Percentiles rank a stretch among this genome's conserved stretches.
These are phyloP conservation scores for Rhododendron mucronatum DNA, from an alignment of 148 eudicot species.

Conservation along the genomic window DNA sequence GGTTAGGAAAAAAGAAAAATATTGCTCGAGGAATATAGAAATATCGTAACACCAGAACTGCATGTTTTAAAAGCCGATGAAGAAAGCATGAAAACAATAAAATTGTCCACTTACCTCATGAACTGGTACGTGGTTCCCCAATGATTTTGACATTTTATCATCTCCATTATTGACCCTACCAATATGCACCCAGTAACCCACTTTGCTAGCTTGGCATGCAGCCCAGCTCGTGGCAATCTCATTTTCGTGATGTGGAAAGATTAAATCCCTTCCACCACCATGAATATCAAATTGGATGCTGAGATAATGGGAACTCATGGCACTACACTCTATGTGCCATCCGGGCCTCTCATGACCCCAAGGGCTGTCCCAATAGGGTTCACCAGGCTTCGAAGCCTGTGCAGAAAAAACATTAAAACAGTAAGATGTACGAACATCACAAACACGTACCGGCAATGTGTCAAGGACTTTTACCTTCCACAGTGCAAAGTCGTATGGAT, in stretches of 20 bases:
- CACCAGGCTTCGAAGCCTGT: conserved; percentile 84
- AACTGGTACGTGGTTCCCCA: conserved; percentile 67
- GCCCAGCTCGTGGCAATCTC: conserved; percentile 68
- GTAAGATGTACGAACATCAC: too few species aligned
- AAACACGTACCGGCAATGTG: too few species aligned
- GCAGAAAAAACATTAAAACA: too few species aligned
- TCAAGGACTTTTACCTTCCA: conserved; percentile 60
- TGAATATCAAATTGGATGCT: conserved; percentile 71
- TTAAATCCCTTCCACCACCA: conserved; percentile 90
- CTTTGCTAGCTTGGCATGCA: conserved; percentile 48
- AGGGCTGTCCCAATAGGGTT: conserved; percentile 79
- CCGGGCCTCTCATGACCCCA: conserved; percentile 96
- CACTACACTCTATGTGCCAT: conserved; percentile 93
- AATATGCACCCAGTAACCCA: conserved; percentile 80
- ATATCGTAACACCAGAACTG: too few species aligned
- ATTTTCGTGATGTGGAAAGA: conserved; percentile 89
- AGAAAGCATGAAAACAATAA: too few species aligned
- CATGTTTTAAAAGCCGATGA: too few species aligned
- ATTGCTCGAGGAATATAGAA: too few species aligned
- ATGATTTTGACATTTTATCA: conserved; percentile 85
- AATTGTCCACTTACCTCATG: conserved; percentile 50
- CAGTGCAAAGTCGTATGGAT: conserved; percentile 88
- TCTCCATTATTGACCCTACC: conserved; percentile 71
- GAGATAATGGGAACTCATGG: conserved; percentile 84
- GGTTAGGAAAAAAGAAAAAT: too few species aligned